Conservation (phyloP, 306 rosid genomes). For the Macrotyloma uniflorum region DNA sequence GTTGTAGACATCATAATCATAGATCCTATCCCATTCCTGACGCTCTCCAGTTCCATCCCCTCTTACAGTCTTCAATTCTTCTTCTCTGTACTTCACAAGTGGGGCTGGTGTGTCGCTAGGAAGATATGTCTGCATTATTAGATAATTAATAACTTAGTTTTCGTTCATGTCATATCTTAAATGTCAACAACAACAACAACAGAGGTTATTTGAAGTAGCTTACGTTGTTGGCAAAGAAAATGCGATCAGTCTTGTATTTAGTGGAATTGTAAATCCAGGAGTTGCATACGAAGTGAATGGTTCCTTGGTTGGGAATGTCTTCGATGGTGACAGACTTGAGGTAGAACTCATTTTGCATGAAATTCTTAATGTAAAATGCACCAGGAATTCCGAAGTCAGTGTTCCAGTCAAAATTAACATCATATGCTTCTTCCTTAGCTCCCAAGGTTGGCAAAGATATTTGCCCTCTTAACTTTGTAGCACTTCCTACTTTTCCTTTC, state of each 20-base stretch:
- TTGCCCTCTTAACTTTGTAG: conserved; percentile 47
- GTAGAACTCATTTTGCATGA: conserved; percentile 57
- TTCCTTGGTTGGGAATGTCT: conserved; percentile 60
- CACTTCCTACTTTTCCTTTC: conserved; percentile 52
- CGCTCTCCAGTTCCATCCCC: conserved; percentile 73
- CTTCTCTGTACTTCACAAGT: conserved; percentile 57
- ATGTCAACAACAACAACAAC: background rate
- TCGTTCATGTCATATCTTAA: background rate
- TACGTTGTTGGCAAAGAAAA: conserved; percentile 75
- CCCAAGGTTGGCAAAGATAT: conserved; percentile 43
- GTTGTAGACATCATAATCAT: conserved; percentile 73
- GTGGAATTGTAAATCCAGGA: conserved; percentile 70
- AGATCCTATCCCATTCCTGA: conserved; percentile 65
- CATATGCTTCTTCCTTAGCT: conserved; percentile 46
- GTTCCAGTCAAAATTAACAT: conserved; percentile 53
- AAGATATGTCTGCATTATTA: conserved; percentile 51
- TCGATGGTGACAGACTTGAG: conserved; percentile 54
- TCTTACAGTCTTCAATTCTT: conserved; percentile 62
- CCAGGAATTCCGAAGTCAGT: conserved; percentile 55
- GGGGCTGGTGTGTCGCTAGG: conserved; percentile 58
- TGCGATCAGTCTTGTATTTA: conserved; percentile 46
- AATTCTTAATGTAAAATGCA: conserved; percentile 61
- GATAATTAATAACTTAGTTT: background rate
- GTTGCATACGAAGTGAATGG: conserved; percentile 64
- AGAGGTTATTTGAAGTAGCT: background rate